These are phyloP conservation scores for Amborella trichopoda DNA, from an alignment of 164 flowering plant species.

Conservation along the genomic window DNA sequence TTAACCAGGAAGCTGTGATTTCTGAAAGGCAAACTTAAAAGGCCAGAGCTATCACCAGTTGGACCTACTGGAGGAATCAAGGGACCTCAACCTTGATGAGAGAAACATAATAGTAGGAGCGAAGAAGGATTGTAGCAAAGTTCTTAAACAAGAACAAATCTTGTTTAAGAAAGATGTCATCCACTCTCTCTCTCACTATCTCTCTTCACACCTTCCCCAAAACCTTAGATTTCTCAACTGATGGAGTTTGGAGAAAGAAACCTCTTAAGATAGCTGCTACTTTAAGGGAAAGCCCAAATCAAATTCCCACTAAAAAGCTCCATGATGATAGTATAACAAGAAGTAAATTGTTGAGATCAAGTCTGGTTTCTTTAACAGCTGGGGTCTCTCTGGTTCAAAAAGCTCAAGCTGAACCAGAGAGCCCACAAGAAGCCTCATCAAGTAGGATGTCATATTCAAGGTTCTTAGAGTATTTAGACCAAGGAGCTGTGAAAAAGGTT, in stretches of 20 bases:
- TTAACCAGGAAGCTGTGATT: too few relatives aligned
- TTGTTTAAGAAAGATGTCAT: slow-evolving; percentile 21
- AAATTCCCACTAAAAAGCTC: slow-evolving; percentile 4
- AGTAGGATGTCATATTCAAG: slow-evolving; percentile 2
- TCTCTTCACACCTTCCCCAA: slow-evolving; percentile 28
- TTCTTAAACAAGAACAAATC: too few relatives aligned
- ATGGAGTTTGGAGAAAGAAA: slow-evolving; percentile 15
- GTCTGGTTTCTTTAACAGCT: slow-evolving; percentile 22
- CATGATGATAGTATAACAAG: slow-evolving; percentile 14
- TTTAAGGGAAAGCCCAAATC: slow-evolving; percentile 18
- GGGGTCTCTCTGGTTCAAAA: slow-evolving; percentile 24
- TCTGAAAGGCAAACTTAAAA: too few relatives aligned
- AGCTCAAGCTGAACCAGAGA: slow-evolving; percentile 40
- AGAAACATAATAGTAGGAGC: too few relatives aligned
- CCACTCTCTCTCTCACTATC: slow-evolving; percentile 24
- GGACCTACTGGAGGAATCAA: too few relatives aligned
- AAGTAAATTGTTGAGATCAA: slow-evolving; percentile 26
- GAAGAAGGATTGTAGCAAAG: too few relatives aligned
- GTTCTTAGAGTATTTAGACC: slow-evolving; percentile 2
- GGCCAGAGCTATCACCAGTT: too few relatives aligned
- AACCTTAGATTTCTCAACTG: slow-evolving; percentile 24
- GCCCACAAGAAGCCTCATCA: slow-evolving; percentile 14
- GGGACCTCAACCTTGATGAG: too few relatives aligned
- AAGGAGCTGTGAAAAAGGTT: background rate
- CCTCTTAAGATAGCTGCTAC: background rate